Evolutionary conservation across 768 basidiomycete genomes (phyloP).

Genomic region (Naganishia onofrii): DNA sequence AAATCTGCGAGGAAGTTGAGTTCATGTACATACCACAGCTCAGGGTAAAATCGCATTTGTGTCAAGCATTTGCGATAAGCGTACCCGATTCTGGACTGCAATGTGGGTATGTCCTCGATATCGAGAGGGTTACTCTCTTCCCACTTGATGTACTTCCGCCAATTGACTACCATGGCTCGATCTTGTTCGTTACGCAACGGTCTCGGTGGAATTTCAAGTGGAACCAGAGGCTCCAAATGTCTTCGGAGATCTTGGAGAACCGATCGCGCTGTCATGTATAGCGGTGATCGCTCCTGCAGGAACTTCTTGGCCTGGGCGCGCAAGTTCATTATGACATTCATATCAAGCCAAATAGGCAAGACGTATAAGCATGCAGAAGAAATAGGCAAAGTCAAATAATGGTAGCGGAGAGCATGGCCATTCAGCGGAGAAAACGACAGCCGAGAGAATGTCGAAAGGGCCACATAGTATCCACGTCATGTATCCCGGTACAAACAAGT

Average conservation of each 20-base stretch:
- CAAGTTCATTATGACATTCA: conserved; percentile 8
- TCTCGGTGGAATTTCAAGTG: conserved; percentile 65
- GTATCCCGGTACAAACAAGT: conserved; percentile 19
- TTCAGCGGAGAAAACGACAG: neutral
- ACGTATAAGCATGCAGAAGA: neutral
- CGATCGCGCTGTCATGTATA: conserved; percentile 91
- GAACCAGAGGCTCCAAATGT: conserved; percentile 64
- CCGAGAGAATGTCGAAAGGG: neutral
- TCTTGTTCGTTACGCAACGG: conserved; percentile 74
- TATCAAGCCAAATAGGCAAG: neutral
- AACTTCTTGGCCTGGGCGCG: conserved; percentile 80
- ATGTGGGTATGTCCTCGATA: conserved; percentile 70
- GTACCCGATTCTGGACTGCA: conserved; percentile 70
- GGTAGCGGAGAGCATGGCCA: neutral
- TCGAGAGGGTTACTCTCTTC: conserved; percentile 92
- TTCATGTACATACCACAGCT: conserved; percentile 70
- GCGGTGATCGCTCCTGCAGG: conserved; percentile 83
- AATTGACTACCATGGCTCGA: conserved; percentile 71
- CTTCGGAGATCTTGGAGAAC: conserved; percentile 75
- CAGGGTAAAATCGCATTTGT: conserved; percentile 88
- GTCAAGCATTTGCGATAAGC: conserved; percentile 86
- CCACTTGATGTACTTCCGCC: conserved; percentile 92
- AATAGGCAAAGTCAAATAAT: neutral
- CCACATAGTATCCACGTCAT: conserved; percentile 24
- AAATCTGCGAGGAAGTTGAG: neutral